Base-by-base conservation (phyloP, 2,329 filamentous ascomycete species). In the Didymella sp. region DNA sequence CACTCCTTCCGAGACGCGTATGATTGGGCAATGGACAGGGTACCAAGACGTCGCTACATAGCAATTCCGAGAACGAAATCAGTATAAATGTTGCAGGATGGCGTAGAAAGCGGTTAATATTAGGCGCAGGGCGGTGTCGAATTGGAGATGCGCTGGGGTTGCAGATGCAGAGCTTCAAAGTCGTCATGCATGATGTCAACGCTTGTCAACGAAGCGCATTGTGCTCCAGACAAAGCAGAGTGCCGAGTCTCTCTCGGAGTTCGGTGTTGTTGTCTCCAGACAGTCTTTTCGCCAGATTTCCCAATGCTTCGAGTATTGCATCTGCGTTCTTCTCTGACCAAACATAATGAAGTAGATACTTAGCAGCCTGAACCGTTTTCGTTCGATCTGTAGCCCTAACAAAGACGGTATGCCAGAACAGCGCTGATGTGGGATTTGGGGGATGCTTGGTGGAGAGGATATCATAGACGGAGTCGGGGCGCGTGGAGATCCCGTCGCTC, bases 401-500 rank as follows among this genome's bases (percentile, higher is more conserved):
- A 6, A 66, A 40, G 15, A 70, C 54, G 13, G 42, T 51, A 2
- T 62, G 38, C 68, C 62, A 72, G 1, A 69, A 42, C 1, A 62
- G 21, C 1, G 44, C n/a, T 6, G 52, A 6, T 12, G 27, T 19
- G 31, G n/a, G 13, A 19, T 17, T 22, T 35, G 33, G 5, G 22
- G n/a, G 4, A 12, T 12, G 22, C 13, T 27, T 28, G 7, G 9
- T 2, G 9, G 37, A 44, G 6, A 30, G 15, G 4, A 24, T 38
- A 27, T 43, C 45, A 6, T 57, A 51, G 30, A 53, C 45, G 7
- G 62, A 67, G 6, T 64, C 62, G 33, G 47, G 51, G 9, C 58
- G 59, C 0, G 13, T 11, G 12, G 43, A 31, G 2, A 44, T 31
- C 4, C 25, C 47, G 9, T 6, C 17, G 1, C 30, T 24, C 5